Evolutionary conservation across 176 grass and related monocot species (phyloP).

Genomic region (Bromus sterilis): DNA sequence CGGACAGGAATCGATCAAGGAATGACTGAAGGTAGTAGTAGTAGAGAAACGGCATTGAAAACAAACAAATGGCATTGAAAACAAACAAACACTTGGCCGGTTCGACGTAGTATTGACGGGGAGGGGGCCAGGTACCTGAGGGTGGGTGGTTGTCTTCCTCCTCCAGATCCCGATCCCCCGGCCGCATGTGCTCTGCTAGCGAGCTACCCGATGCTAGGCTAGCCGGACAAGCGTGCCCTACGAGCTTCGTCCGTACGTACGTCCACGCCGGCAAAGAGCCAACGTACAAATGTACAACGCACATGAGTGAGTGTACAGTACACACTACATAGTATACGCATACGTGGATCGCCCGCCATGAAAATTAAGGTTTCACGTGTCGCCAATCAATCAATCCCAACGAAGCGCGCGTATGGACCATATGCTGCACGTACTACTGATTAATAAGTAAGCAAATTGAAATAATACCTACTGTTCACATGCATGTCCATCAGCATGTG

Average conservation of each 20-base stretch:
- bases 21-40: too few relatives aligned
- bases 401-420: too few relatives aligned
- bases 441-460: too few relatives aligned
- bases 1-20: background rate
- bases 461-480: too few relatives aligned
- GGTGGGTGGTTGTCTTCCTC: background rate
- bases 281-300: background rate
- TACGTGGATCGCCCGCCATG: background rate
- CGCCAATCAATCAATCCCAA: background rate
- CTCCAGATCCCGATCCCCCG: background rate
- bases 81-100: background rate
- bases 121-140: background rate
- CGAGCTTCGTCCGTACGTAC: background rate
- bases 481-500: too few relatives aligned
- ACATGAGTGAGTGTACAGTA: background rate
- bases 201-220: background rate
- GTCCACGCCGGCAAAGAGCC: background rate
- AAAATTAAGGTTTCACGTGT: background rate
- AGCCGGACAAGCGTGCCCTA: background rate
- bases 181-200: background rate
- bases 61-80: background rate
- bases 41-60: too few relatives aligned
- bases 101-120: background rate
- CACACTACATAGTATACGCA: too few relatives aligned
- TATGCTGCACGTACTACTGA: too few relatives aligned